Conservation (phyloP, 2,329 filamentous ascomycete genomes). For the Sclerotinia trifoliorum region DNA sequence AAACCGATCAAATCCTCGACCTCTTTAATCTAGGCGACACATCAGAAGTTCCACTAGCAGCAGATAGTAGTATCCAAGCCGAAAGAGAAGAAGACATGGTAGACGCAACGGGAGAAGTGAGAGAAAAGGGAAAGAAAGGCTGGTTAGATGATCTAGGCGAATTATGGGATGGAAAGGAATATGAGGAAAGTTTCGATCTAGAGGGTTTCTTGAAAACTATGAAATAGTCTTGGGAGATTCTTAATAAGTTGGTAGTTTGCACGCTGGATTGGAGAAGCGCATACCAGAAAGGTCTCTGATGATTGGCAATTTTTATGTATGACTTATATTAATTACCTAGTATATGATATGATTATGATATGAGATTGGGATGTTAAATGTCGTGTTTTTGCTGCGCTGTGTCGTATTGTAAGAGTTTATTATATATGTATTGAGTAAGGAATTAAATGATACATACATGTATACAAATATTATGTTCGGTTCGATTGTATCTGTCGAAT, state of each 20-base stretch:
- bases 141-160: constrained; percentile 95
- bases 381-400: not conserved
- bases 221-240: constrained; percentile 40
- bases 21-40: constrained; percentile 88
- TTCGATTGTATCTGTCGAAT: no score
- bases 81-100: constrained; percentile 82
- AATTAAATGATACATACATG: no score
- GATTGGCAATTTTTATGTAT: no score
- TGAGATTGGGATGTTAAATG: no score
- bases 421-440: no score
- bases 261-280: not conserved
- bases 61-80: constrained; percentile 52
- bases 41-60: constrained; percentile 64
- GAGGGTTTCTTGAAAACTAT: constrained; percentile 95
- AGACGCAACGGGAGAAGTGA: constrained; percentile 87
- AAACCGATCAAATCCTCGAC: constrained; percentile 96
- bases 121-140: constrained; percentile 93
- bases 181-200: constrained; percentile 96
- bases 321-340: no score
- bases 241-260: no score
- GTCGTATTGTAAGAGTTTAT: no score
- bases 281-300: no score
- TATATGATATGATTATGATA: no score
- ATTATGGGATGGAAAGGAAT: constrained; percentile 95
- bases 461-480: no score